Evolutionary conservation across 805 yeast species (phyloP), one percentile per base, ranked within the genome.

Genomic region (Ogataea methanolica): DNA sequence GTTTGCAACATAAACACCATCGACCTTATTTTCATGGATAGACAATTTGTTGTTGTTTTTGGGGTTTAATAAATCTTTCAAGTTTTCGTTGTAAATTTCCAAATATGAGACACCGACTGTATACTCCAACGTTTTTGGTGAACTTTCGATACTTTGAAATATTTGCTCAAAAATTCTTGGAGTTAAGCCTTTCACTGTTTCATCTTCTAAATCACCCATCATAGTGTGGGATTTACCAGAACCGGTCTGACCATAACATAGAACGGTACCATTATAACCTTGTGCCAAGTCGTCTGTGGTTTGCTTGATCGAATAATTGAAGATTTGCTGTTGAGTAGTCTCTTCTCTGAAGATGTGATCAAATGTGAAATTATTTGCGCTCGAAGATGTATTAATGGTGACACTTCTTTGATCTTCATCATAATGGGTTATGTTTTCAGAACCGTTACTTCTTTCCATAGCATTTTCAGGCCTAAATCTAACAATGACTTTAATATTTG

Each of bases 151-250:
- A 37, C 70, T 69, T 16, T 72, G 67, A 59, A 88, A 90, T 5
- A 90, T 70, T 47, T 76, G 76, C 43, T 83, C 83, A 16, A 85
- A 74, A 15, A 87, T 78, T 33, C 94, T 71, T 0, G 95, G 95
- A 16, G 85, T 82, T 23, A 86, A 70, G 2, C 97, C 97, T 37
- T 73, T 68, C 6, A 53, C 52, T 0, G 59, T 56, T 6, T 71
- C 56, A 2, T 74, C 68, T 4, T 59, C 61, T 1, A 66, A 56
- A 11, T 72, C 53, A 0, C 88, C 86, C 67, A 88, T 78, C 94
- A 88, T 87, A 1, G 96, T 88, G 65, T 78, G 83, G 0, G 95
- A 82, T 59, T 88, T 88, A 0, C 96, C 96, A 0, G 94, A 76
- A 1, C 87, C 91, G 0, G 96, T 88, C 62, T 88, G 96, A 5